Percentiles rank a stretch among this genome's conserved stretches.
phyloP scores from a whole-genome alignment of 768 basidiomycete species.

The Tephrocybe sp. region DNA sequence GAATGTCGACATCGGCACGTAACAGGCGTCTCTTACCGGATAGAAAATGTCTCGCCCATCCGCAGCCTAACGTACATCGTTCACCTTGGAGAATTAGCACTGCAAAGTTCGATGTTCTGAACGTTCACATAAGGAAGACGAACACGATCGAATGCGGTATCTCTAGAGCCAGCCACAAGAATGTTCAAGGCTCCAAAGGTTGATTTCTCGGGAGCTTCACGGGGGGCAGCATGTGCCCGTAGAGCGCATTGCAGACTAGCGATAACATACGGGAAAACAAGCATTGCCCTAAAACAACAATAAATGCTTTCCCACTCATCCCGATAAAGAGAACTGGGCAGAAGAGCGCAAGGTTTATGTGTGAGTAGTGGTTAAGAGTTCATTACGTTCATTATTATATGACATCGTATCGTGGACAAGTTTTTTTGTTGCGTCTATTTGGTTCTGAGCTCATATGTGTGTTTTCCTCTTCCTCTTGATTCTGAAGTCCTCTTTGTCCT shows the following conservation, averaged over 20 bases:
- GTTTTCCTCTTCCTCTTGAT: too few relatives aligned
- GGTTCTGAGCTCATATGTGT: too few relatives aligned
- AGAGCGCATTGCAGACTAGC: conserved; percentile 48
- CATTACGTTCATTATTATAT: too few relatives aligned
- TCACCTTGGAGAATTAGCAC: conserved; percentile 42
- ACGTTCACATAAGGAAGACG: conserved; percentile 26
- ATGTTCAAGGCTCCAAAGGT: conserved; percentile 74
- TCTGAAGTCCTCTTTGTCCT: too few relatives aligned
- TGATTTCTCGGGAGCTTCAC: conserved; percentile 62
- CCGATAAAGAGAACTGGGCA: neutral
- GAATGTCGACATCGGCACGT: neutral
- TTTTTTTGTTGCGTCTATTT: too few relatives aligned
- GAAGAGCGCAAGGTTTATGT: neutral
- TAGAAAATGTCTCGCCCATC: conserved; percentile 36
- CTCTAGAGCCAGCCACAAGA: conserved; percentile 48
- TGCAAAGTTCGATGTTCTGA: conserved; percentile 65
- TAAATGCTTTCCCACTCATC: conserved; percentile 81
- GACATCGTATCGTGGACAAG: too few relatives aligned
- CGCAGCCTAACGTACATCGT: conserved; percentile 20
- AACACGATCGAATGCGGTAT: conserved; percentile 10
- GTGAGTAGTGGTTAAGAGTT: too few relatives aligned
- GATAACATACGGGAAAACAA: conserved; percentile 63
- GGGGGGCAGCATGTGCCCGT: conserved; percentile 43
- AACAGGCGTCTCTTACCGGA: conserved; percentile 28
- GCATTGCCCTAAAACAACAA: conserved; percentile 35